These are phyloP conservation scores for Thermochaetoides thermophila DNA, from an alignment of 495 filamentous ascomycete species.

Conservation along the genomic window DNA sequence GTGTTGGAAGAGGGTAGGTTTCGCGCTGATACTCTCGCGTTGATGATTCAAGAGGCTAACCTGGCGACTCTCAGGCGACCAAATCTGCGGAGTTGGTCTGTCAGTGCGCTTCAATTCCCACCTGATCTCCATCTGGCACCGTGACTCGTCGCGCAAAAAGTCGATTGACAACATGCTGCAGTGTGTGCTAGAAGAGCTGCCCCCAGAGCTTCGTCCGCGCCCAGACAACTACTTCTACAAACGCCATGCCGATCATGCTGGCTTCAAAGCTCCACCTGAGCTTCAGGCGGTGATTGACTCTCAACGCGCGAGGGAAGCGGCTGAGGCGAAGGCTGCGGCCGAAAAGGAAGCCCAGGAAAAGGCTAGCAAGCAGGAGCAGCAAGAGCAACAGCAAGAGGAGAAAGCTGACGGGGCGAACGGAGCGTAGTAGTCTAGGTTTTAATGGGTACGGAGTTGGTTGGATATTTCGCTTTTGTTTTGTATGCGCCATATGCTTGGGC, in stretches of 20 bases:
- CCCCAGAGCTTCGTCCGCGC: conserved; percentile 50
- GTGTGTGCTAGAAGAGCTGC: conserved; percentile 53
- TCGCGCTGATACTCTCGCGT: no score
- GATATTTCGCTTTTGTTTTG: no score
- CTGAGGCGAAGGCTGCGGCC: conserved; percentile 12
- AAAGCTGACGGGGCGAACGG: conserved; percentile 7
- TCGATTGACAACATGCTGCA: conserved; percentile 56
- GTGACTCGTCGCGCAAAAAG: conserved; percentile 54
- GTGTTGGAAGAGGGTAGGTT: conserved; percentile 53
- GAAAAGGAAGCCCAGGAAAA: not conserved
- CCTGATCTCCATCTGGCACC: conserved; percentile 79
- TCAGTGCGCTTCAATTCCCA: conserved; percentile 63
- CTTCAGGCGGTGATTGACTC: conserved; percentile 34
- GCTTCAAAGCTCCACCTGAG: conserved; percentile 39
- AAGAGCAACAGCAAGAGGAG: conserved; percentile 4
- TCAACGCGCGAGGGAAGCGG: conserved; percentile 28
- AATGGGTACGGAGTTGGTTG: no score
- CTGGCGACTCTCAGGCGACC: conserved; percentile 54
- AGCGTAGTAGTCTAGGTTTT: not conserved
- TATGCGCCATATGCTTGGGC: no score
- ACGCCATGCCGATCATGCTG: conserved; percentile 41
- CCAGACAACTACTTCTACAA: conserved; percentile 56
- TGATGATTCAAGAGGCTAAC: no score
- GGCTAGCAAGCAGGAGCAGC: not conserved
- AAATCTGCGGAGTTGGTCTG: conserved; percentile 61